A percentile compares a stretch with the other conserved stretches of the same genome.
Conservation (phyloP, 2,329 filamentous ascomycete species). For the Dactylonectria estremocensis region DNA sequence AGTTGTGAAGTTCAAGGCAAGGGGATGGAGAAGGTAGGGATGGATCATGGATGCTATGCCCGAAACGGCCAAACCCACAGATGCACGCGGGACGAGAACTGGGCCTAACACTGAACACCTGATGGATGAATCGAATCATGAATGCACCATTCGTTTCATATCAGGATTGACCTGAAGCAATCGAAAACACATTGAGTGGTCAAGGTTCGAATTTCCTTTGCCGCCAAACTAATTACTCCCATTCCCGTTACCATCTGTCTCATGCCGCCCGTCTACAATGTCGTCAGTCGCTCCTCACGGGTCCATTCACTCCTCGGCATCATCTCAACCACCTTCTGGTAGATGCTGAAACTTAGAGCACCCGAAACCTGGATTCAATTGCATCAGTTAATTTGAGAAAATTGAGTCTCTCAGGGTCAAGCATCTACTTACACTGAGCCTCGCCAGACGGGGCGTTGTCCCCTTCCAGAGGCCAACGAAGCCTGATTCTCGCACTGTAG, state of each 20-base stretch:
- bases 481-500: neutral
- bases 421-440: constrained; percentile 10
- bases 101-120: too few relatives aligned
- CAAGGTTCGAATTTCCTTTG: too few relatives aligned
- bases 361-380: constrained; percentile 7
- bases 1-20: neutral
- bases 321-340: constrained; percentile 11
- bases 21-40: neutral
- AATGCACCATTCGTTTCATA: too few relatives aligned
- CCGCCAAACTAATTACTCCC: too few relatives aligned
- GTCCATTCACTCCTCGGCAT: neutral
- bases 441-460: constrained; percentile 7
- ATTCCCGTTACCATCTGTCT: neutral
- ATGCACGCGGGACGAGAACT: neutral
- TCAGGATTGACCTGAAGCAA: too few relatives aligned
- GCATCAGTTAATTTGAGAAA: neutral
- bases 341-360: constrained; percentile 13
- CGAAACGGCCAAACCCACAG: neutral
- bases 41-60: constrained; percentile 1
- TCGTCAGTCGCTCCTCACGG: neutral
- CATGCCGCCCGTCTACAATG: neutral
- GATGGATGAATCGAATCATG: too few relatives aligned
- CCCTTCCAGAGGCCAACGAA: constrained; percentile 10
- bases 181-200: too few relatives aligned
- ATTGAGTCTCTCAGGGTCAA: neutral